Conservation (phyloP, 2,329 filamentous ascomycete species). For the Fusarium protoensiforme region DNA sequence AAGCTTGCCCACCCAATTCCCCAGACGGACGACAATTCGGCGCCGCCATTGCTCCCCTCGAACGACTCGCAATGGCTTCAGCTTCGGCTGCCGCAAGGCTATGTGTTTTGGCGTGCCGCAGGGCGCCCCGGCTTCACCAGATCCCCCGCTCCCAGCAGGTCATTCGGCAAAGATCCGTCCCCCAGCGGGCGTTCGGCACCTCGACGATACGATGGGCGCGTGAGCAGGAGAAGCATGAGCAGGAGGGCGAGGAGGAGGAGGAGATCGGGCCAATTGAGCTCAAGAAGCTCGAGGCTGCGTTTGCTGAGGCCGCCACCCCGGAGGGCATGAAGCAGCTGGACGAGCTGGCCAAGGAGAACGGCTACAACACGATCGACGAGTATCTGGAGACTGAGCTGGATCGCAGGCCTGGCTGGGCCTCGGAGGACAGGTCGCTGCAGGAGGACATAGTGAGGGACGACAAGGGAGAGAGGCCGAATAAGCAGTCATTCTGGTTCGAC, state of each 20-base stretch:
- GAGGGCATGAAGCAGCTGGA: slow-evolving; percentile 49
- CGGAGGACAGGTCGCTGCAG: slow-evolving; percentile 47
- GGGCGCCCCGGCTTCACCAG: slow-evolving; percentile 39
- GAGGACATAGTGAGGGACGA: slow-evolving; percentile 47
- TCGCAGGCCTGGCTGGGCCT: slow-evolving; percentile 43
- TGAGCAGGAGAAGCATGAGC: slow-evolving; percentile 23
- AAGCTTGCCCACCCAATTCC: slow-evolving; percentile 33
- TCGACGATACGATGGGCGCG: slow-evolving; percentile 45
- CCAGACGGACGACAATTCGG: slow-evolving; percentile 32
- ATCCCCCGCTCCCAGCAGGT: slow-evolving; percentile 40
- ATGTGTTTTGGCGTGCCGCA: slow-evolving; percentile 49
- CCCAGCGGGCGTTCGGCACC: slow-evolving; percentile 46
- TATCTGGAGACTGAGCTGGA: slow-evolving; percentile 45
- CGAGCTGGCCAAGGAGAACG: slow-evolving; percentile 49
- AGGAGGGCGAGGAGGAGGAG: slow-evolving; percentile 37
- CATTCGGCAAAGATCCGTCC: slow-evolving; percentile 30
- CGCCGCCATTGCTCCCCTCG: slow-evolving; percentile 36
- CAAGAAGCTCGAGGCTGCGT: slow-evolving; percentile 45
- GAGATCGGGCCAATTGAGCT: slow-evolving; percentile 43
- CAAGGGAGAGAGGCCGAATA: slow-evolving; percentile 48
- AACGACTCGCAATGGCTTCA: slow-evolving; percentile 51
- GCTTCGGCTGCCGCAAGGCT: slow-evolving; percentile 52
- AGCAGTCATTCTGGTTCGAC: slow-evolving; percentile 60
- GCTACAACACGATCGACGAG: slow-evolving; percentile 47
- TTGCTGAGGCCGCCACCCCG: slow-evolving; percentile 45